phyloP scores from a whole-genome alignment of 805 yeast genomes.

The Naumovozyma castellii region DNA sequence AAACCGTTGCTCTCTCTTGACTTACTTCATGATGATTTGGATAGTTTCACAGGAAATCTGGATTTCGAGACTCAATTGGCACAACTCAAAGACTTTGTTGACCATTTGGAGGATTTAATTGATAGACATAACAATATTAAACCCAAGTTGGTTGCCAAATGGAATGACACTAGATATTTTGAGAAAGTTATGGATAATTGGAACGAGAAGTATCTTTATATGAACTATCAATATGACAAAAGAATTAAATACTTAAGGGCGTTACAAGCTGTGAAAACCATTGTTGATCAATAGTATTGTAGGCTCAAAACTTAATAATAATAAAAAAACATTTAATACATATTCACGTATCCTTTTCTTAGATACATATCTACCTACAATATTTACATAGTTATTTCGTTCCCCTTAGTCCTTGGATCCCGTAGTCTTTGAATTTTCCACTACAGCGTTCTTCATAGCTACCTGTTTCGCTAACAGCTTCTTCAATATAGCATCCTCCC shows the following conservation, averaged over 20 bases:
- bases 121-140: slow-evolving; percentile 37
- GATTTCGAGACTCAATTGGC: slow-evolving; percentile 5
- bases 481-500: slow-evolving; percentile 62
- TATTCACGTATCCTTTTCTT: not conserved
- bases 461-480: slow-evolving; percentile 48
- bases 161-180: slow-evolving; percentile 21
- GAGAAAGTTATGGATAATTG: slow-evolving; percentile 34
- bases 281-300: not conserved
- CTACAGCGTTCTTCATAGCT: not conserved
- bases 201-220: slow-evolving; percentile 33
- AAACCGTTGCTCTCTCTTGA: slow-evolving; percentile 18
- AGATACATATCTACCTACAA: not conserved
- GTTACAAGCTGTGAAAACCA: slow-evolving; percentile 14
- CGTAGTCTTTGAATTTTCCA: not conserved
- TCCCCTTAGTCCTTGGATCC: not conserved
- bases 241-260: slow-evolving; percentile 28
- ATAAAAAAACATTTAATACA: no score
- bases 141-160: slow-evolving; percentile 30
- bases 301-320: no score
- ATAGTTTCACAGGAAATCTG: slow-evolving; percentile 1
- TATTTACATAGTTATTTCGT: not conserved
- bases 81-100: slow-evolving; percentile 33
- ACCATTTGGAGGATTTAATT: slow-evolving; percentile 32
- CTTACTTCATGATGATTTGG: slow-evolving; percentile 16
- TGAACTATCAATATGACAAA: slow-evolving; percentile 31